Evolutionary conservation across 192 early-diverging fungal species (phyloP).

Genomic region (Coemansia sp.): DNA sequence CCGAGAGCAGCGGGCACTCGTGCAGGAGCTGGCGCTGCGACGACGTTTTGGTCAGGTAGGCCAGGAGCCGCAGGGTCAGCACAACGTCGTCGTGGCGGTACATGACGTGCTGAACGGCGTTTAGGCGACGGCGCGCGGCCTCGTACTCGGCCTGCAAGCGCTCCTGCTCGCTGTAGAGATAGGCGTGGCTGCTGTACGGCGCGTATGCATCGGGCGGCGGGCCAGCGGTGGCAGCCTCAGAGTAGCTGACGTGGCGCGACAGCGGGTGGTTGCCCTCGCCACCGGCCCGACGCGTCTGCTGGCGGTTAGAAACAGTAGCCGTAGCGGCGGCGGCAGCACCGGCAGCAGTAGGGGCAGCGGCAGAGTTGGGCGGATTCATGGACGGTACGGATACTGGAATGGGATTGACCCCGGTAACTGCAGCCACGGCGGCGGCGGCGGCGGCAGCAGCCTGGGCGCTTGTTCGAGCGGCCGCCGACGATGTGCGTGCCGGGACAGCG

Average conservation of each 20-base stretch:
- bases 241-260: slow-evolving; percentile 32
- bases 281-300: slow-evolving; percentile 28
- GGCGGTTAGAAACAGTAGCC: slow-evolving; percentile 12
- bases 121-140: slow-evolving; percentile 24
- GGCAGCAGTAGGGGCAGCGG: neutral
- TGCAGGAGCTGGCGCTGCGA: slow-evolving; percentile 60
- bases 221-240: slow-evolving; percentile 6
- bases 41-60: slow-evolving; percentile 87
- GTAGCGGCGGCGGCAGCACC: slow-evolving; percentile 5
- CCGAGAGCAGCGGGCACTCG: slow-evolving; percentile 41
- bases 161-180: slow-evolving; percentile 45
- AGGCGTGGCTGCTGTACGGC: slow-evolving; percentile 35
- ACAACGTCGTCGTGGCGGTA: slow-evolving; percentile 79
- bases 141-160: slow-evolving; percentile 43
- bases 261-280: slow-evolving; percentile 41
- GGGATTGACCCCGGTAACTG: slow-evolving; percentile 22
- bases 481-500: slow-evolving; percentile 14
- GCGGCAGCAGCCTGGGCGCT: slow-evolving; percentile 41
- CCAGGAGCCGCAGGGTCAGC: slow-evolving; percentile 78
- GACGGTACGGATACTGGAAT: slow-evolving; percentile 17
- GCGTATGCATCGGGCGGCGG: slow-evolving; percentile 17
- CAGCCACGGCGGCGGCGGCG: slow-evolving; percentile 35
- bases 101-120: slow-evolving; percentile 55
- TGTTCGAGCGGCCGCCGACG: slow-evolving; percentile 27
- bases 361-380: slow-evolving; percentile 9